Base-by-base conservation (phyloP, 1,284 basidiomycete genomes). In the Phellopilus nigrolimitatus region DNA sequence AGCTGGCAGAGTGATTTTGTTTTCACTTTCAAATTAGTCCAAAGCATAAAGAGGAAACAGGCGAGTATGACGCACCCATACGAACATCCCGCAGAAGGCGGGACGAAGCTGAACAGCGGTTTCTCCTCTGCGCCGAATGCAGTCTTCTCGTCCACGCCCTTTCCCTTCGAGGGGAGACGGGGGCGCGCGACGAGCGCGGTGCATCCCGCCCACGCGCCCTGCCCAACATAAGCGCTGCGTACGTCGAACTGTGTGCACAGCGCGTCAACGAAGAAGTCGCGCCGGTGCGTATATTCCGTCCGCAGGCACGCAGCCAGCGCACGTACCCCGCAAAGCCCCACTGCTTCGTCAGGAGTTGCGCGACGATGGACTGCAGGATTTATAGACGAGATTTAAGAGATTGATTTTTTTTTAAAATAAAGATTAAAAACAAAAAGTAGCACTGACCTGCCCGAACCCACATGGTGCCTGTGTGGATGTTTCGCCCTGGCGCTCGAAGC, bases 271-370 rank as follows among this genome's bases (percentile, higher is more conserved):
- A 85, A 71, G 62, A 71, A 74, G 65, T 87, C 73, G n/a, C 84
- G 77, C 22, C 84, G 72, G 9, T 59, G 52, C 30, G 63, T 72
- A 62, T 86, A 85, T 60, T 84, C 73, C 4, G 67, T 60, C 12
- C 77, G 71, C 25, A 88, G 64, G 64, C 82, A 41, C 80, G 75
- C 33, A 91, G 70, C 90, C 90, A 92, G 30, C 86, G 76, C 39
- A 88, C 68, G 64, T 86, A 91, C 1, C 88, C 88, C 4, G 81
- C 74, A 51, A 70, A 74, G 27, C 80, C 75, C 87, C 88, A 92
- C 38, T 70, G 67, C 42, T 78, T 74, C 19, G 72, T 65, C 21
- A 92, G 63, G 12, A 89, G 70, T 43, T 80, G 72, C 1, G 80
- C 71, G 3, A 91, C 72, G 38, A 91, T 61, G 1, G 81, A 75